Evolutionary conservation across 768 basidiomycete genomes (phyloP).

Genomic region (Ramaria rubella): DNA sequence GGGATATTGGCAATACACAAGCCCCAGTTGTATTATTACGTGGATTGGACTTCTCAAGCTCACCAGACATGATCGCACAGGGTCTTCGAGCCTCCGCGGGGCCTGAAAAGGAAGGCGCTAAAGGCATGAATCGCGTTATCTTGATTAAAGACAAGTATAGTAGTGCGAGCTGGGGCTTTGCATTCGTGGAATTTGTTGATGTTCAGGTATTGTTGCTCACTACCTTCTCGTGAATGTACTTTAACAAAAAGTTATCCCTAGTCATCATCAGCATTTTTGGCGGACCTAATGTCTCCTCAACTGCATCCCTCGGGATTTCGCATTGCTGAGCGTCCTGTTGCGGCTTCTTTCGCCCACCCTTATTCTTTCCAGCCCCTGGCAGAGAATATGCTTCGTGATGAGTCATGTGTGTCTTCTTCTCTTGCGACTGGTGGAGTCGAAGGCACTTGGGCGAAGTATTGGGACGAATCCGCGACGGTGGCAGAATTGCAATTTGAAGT

Average conservation of each 20-base stretch:
- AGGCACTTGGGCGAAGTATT: constrained; percentile 75
- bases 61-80: constrained; percentile 80
- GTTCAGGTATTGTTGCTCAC: constrained; percentile 49
- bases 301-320: constrained; percentile 91
- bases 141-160: constrained; percentile 86
- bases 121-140: constrained; percentile 82
- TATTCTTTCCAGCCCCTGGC: constrained; percentile 82
- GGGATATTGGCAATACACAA: constrained; percentile 88
- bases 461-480: constrained; percentile 81
- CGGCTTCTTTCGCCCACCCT: constrained; percentile 88
- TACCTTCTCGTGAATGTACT: background rate
- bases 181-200: constrained; percentile 89
- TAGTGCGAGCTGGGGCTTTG: constrained; percentile 86
- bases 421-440: constrained; percentile 64
- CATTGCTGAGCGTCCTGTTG: constrained; percentile 83
- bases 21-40: constrained; percentile 82
- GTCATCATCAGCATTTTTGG: constrained; percentile 79
- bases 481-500: constrained; percentile 77
- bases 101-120: constrained; percentile 67
- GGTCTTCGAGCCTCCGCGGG: constrained; percentile 81
- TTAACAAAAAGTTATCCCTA: constrained; percentile 28
- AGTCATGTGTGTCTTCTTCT: constrained; percentile 66
- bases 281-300: constrained; percentile 79
- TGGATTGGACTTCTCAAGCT: constrained; percentile 81
- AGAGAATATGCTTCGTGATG: constrained; percentile 69